Evolutionary conservation across 192 early-diverging fungal genomes (phyloP).

Genomic region (Obelidium mucronatum): DNA sequence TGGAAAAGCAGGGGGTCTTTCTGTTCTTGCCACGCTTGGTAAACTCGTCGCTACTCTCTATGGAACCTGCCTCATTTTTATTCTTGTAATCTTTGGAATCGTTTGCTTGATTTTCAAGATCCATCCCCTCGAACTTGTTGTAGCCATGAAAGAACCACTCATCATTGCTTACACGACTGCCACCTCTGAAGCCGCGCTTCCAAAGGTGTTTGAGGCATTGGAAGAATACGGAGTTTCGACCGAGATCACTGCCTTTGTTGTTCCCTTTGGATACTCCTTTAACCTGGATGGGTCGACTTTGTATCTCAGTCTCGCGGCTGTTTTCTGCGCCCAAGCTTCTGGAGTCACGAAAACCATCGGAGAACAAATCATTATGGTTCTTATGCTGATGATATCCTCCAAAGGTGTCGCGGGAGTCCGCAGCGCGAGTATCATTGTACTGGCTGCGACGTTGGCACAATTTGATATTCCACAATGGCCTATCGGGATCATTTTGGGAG

Average conservation of each 20-base stretch:
- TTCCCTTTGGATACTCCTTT: slow-evolving; percentile 75
- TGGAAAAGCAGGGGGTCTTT: slow-evolving; percentile 59
- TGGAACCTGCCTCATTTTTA: slow-evolving; percentile 63
- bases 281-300: slow-evolving; percentile 81
- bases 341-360: slow-evolving; percentile 56
- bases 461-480: slow-evolving; percentile 67
- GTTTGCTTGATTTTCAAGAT: slow-evolving; percentile 63
- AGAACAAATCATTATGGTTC: slow-evolving; percentile 71
- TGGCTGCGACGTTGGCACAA: slow-evolving; percentile 57
- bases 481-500: slow-evolving; percentile 70
- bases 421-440: slow-evolving; percentile 67
- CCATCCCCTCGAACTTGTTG: slow-evolving; percentile 60
- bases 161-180: slow-evolving; percentile 79
- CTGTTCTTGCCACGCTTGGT: slow-evolving; percentile 62
- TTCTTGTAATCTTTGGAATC: slow-evolving; percentile 63
- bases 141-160: slow-evolving; percentile 64
- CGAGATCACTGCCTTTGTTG: slow-evolving; percentile 70
- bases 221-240: slow-evolving; percentile 70
- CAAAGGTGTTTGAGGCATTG: slow-evolving; percentile 75
- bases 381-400: slow-evolving; percentile 71
- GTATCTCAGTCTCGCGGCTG: slow-evolving; percentile 65
- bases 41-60: slow-evolving; percentile 74
- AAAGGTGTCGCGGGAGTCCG: slow-evolving; percentile 64
- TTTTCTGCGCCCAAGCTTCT: slow-evolving; percentile 72
- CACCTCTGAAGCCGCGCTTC: slow-evolving; percentile 75